Evolutionary conservation across 139 green algal genomes (phyloP).

Genomic region (Micromonas pusilla): DNA sequence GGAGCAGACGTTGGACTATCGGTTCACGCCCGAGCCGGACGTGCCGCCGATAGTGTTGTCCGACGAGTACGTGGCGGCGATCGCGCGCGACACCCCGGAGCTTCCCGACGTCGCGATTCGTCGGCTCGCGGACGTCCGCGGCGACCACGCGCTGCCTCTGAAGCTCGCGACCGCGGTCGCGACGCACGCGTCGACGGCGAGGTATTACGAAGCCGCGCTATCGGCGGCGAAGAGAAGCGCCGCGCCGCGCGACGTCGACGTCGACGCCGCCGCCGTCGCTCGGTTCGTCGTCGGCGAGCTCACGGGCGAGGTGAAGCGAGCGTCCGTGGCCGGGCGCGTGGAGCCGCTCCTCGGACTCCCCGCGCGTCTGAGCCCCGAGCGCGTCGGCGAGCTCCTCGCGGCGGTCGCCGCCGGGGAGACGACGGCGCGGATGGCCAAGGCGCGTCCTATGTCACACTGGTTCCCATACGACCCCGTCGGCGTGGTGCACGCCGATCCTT

Average conservation of each 20-base stretch:
- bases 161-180: background rate
- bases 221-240: background rate
- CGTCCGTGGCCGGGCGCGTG: background rate
- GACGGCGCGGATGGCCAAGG: background rate
- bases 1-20: constrained; percentile 31
- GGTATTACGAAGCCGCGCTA: background rate
- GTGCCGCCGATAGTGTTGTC: constrained; percentile 26
- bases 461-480: too few relatives aligned
- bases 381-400: background rate
- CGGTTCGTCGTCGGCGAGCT: constrained; percentile 2
- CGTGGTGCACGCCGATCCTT: too few relatives aligned
- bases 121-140: too few relatives aligned
- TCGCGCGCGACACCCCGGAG: background rate
- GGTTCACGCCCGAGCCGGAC: constrained; percentile 35
- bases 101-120: background rate
- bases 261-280: background rate
- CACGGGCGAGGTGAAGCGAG: background rate
- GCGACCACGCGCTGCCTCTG: too few relatives aligned
- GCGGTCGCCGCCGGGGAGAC: background rate
- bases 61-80: background rate
- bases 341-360: background rate
- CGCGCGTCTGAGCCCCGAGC: too few relatives aligned
- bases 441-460: too few relatives aligned
- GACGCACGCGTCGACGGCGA: background rate
- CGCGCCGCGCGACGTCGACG: background rate